Evolutionary conservation across 176 grass and related monocot species (phyloP).

Genomic region (Musa itinerans): DNA sequence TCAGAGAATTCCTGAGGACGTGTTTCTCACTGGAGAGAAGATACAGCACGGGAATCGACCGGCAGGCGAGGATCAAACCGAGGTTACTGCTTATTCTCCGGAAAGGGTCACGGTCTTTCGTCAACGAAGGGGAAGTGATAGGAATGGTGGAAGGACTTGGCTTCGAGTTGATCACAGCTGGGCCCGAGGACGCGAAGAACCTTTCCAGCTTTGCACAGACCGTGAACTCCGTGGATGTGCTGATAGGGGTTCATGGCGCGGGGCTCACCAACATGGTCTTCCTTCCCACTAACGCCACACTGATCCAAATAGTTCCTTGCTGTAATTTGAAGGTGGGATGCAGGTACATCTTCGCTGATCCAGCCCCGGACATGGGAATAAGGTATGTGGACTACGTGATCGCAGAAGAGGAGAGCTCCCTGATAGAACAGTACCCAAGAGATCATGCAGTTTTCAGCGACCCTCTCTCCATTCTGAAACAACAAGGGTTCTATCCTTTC

Average conservation of each 20-base stretch:
- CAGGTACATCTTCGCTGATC: conserved; percentile 37
- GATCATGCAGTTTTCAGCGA: conserved; percentile 45
- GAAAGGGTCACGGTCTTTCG: conserved; percentile 33
- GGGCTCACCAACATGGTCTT: conserved; percentile 42
- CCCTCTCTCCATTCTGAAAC: conserved; percentile 32
- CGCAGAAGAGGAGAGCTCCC: conserved; percentile 46
- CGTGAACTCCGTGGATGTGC: conserved; percentile 36
- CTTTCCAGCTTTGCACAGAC: conserved; percentile 25
- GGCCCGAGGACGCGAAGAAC: conserved; percentile 19
- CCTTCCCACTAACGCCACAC: conserved; percentile 34
- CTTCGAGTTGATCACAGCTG: conserved; percentile 40
- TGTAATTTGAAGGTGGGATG: conserved; percentile 35
- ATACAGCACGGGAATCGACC: not conserved
- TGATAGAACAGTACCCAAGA: conserved; percentile 41
- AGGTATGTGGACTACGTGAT: conserved; percentile 69
- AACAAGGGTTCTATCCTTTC: conserved; percentile 18
- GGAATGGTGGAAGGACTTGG: conserved; percentile 15
- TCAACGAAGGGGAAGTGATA: conserved; percentile 37
- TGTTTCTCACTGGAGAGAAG: conserved; percentile 26
- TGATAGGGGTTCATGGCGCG: conserved; percentile 38
- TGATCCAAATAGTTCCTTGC: conserved; percentile 65
- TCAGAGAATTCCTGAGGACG: conserved; percentile 44
- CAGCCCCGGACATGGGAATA: conserved; percentile 40
- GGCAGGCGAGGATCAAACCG: conserved; percentile 24
- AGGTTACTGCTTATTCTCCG: conserved; percentile 42